Percentiles rank a stretch among this genome's conserved stretches.
phyloP scores from a whole-genome alignment of 176 grass and related monocot species.

The Pharus latifolius region DNA sequence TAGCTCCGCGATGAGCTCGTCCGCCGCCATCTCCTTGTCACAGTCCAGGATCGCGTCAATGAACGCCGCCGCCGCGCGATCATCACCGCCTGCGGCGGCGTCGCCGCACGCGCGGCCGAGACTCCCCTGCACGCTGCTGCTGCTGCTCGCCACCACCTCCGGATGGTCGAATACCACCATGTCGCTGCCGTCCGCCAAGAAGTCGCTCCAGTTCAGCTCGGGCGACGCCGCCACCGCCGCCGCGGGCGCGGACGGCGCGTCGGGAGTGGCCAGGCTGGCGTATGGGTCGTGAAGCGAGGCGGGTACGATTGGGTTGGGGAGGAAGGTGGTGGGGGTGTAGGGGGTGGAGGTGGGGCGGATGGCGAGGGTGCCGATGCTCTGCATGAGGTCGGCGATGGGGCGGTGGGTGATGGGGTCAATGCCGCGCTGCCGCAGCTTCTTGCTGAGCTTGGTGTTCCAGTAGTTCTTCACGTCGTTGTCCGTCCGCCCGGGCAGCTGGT shows the following conservation, averaged over 20 bases:
- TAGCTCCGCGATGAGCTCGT: conserved; percentile 46
- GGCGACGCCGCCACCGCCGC: not conserved
- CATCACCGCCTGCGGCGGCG: not conserved
- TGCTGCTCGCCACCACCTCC: not conserved
- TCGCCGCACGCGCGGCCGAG: not conserved
- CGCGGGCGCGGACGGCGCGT: not conserved
- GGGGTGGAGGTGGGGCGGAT: conserved; percentile 12
- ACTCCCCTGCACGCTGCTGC: not conserved
- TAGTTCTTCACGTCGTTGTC: conserved; percentile 99
- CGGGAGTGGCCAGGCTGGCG: not conserved
- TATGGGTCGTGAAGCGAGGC: too few relatives aligned
- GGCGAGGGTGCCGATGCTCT: conserved; percentile 45
- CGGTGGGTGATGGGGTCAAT: conserved; percentile 96
- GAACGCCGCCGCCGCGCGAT: conserved; percentile 51
- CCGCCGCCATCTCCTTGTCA: conserved; percentile 58
- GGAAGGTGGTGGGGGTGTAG: conserved; percentile 1
- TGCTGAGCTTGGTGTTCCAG: conserved; percentile 99
- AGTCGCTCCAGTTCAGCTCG: conserved; percentile 27
- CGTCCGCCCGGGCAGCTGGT: conserved; percentile 80
- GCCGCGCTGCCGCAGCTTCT: conserved; percentile 76
- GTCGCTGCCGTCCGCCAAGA: conserved; percentile 25
- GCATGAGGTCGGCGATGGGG: conserved; percentile 76
- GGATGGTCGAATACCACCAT: not conserved
- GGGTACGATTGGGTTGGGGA: conserved; percentile 14
- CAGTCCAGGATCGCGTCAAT: conserved; percentile 81